These are phyloP conservation scores for Alternaria hordeiaustralica DNA, from an alignment of 2,329 filamentous ascomycete species.

Conservation along the genomic window DNA sequence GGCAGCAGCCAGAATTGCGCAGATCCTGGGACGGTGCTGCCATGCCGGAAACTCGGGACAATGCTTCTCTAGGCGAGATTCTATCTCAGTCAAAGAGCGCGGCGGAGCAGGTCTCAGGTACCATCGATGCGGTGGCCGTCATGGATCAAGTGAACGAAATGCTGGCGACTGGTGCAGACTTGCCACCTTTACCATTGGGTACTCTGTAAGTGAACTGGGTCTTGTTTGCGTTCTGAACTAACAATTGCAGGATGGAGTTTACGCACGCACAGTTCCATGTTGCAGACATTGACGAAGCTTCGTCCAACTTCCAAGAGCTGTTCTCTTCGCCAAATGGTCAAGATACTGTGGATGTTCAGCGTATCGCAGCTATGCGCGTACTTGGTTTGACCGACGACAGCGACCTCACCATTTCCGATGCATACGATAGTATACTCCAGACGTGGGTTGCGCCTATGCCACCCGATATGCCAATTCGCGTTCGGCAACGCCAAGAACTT, in stretches of 20 bases:
- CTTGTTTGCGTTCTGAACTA: background rate
- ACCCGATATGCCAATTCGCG: slow-evolving; percentile 23
- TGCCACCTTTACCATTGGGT: slow-evolving; percentile 13
- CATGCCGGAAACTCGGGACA: slow-evolving; percentile 9
- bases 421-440: slow-evolving; percentile 43
- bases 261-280: slow-evolving; percentile 23
- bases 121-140: slow-evolving; percentile 19
- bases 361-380: slow-evolving; percentile 23
- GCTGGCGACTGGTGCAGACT: slow-evolving; percentile 11
- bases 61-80: slow-evolving; percentile 20
- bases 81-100: slow-evolving; percentile 6
- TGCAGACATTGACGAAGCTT: slow-evolving; percentile 41
- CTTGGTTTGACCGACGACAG: slow-evolving; percentile 17
- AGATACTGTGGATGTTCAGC: slow-evolving; percentile 13
- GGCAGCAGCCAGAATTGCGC: slow-evolving; percentile 7
- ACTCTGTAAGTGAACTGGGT: slow-evolving; percentile 31
- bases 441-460: slow-evolving; percentile 43
- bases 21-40: background rate
- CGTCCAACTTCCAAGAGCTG: slow-evolving; percentile 28
- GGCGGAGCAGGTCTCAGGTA: background rate
- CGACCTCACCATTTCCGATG: slow-evolving; percentile 24
- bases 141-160: slow-evolving; percentile 19
- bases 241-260: slow-evolving; percentile 29
- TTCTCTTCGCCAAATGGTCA: slow-evolving; percentile 3
- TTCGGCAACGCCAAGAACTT: slow-evolving; percentile 40